A percentile compares a stretch with the other conserved stretches of the same genome.
phyloP scores from a whole-genome alignment of 345 rosid genomes.

The Cardamine resedifolia region DNA sequence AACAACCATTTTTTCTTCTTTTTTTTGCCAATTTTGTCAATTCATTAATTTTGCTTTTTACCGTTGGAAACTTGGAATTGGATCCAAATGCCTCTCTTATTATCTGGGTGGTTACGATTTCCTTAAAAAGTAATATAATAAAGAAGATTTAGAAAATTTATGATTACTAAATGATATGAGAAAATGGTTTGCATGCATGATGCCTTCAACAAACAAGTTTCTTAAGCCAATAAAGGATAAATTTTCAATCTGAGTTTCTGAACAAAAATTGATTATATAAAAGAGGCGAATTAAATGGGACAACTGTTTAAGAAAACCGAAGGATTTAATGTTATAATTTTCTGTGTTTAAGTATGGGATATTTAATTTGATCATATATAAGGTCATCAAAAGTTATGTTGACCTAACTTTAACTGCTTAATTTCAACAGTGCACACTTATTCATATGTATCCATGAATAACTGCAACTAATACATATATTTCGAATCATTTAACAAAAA shows the following conservation, averaged over 20 bases:
- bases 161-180: constrained; percentile 4
- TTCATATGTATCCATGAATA: constrained; percentile 16
- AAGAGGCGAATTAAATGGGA: constrained; percentile 6
- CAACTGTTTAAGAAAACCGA: background rate
- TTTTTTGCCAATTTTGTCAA: background rate
- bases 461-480: constrained; percentile 11
- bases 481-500: no score
- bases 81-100: background rate
- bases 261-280: background rate
- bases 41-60: background rate
- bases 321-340: constrained; percentile 3
- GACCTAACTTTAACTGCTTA: constrained; percentile 25
- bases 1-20: background rate
- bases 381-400: constrained; percentile 13
- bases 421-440: constrained; percentile 17
- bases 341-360: background rate
- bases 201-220: constrained; percentile 29
- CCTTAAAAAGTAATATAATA: background rate
- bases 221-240: background rate
- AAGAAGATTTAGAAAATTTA: background rate
- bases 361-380: background rate
- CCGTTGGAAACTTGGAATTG: background rate
- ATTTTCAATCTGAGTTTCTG: background rate
- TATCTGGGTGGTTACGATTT: background rate
- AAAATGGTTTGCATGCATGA: constrained; percentile 28